These are phyloP conservation scores for Pyricularia grisea DNA, from an alignment of 2,329 filamentous ascomycete species.

Conservation along the genomic window DNA sequence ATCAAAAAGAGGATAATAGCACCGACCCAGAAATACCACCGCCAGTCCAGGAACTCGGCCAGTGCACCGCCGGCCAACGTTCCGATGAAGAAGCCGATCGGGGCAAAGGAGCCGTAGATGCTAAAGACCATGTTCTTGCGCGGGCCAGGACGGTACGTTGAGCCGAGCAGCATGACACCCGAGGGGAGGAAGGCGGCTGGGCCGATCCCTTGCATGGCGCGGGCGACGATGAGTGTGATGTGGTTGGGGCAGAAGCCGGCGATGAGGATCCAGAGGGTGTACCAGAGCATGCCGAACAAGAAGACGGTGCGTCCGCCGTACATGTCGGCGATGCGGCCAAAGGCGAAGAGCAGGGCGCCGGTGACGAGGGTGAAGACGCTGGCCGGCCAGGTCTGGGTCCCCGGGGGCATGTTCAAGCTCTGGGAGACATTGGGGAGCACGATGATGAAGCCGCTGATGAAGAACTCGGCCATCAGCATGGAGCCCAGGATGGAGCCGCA, in stretches of 20 bases:
- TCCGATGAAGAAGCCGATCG: constrained; percentile 51
- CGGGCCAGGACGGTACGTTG: constrained; percentile 58
- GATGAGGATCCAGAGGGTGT: constrained; percentile 57
- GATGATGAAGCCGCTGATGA: constrained; percentile 67
- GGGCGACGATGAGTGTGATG: constrained; percentile 38
- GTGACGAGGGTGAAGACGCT: constrained; percentile 48
- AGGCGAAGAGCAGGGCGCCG: constrained; percentile 48
- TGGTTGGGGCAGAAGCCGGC: constrained; percentile 45
- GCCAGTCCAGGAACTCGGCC: constrained; percentile 51
- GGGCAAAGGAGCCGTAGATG: constrained; percentile 48
- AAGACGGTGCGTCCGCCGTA: constrained; percentile 53
- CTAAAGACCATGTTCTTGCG: constrained; percentile 60
- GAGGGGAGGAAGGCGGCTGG: constrained; percentile 63
- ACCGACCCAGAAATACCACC: constrained; percentile 65
- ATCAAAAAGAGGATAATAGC: constrained; percentile 31
- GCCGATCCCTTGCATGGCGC: constrained; percentile 53
- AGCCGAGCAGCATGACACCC: constrained; percentile 59
- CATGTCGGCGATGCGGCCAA: constrained; percentile 51
- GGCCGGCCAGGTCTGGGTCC: constrained; percentile 26
- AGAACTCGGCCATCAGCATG: constrained; percentile 60
- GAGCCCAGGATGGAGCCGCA: constrained; percentile 52
- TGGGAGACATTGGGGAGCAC: constrained; percentile 53
- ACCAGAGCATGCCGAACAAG: constrained; percentile 50
- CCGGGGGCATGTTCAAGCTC: constrained; percentile 1
- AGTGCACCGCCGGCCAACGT: constrained; percentile 58